phyloP scores from a whole-genome alignment of 129 eudicot genomes.

The Cynara cardunculus region DNA sequence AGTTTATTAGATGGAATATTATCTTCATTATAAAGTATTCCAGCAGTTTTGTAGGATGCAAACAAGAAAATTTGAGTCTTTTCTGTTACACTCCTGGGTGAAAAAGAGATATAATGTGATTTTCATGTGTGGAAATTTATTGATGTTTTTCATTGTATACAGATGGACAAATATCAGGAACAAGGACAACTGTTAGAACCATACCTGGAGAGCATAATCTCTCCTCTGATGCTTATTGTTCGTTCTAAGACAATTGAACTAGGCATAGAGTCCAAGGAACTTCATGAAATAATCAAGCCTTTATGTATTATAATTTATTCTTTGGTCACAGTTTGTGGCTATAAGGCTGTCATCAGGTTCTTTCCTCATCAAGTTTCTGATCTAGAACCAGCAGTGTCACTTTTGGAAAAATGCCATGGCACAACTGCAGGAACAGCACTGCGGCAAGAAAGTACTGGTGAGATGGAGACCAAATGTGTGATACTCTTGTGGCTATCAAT shows the following conservation, averaged over 20 bases:
- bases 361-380: conserved; percentile 99
- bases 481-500: conserved; percentile 83
- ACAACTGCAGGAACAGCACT: conserved; percentile 50
- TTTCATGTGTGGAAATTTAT: neutral
- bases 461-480: conserved; percentile 95
- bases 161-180: conserved; percentile 97
- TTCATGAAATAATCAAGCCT: conserved; percentile 68
- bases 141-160: conserved; percentile 17
- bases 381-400: conserved; percentile 86
- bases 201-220: conserved; percentile 82
- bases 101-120: neutral
- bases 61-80: neutral
- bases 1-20: neutral
- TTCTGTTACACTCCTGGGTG: neutral
- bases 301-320: conserved; percentile 71
- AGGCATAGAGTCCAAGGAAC: conserved; percentile 56
- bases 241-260: conserved; percentile 68
- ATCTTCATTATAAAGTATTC: neutral
- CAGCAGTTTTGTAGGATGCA: neutral
- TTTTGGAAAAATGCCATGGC: conserved; percentile 77
- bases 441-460: conserved; percentile 97
- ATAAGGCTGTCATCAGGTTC: conserved; percentile 87
- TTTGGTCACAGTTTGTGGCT: conserved; percentile 89
- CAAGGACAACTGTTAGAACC: conserved; percentile 94
- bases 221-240: conserved; percentile 78